Percentiles rank a stretch among this genome's conserved stretches.
Evolutionary conservation across 208 protist species (phyloP).

Genomic region (Trypanosoma congolense): DNA sequence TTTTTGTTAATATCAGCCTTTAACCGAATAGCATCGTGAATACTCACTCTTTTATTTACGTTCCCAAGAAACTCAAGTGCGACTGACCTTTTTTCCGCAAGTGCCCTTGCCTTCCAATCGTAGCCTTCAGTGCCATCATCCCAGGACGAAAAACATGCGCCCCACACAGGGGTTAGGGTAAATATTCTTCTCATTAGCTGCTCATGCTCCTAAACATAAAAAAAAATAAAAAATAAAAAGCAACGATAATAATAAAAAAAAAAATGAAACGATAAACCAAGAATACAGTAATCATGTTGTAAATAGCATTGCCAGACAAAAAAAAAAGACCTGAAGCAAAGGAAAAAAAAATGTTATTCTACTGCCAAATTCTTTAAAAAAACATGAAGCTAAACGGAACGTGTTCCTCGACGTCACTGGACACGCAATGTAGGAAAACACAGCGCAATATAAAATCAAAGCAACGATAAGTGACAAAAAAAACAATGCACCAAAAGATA

Average conservation of each 20-base stretch:
- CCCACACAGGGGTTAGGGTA: background rate
- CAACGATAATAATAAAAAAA: conserved; percentile 4
- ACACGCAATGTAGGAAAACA: too few species aligned
- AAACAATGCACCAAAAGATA: too few species aligned
- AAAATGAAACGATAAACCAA: too few species aligned
- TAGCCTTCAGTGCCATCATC: conserved; percentile 48
- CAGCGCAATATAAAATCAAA: too few species aligned
- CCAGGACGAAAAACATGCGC: conserved; percentile 20
- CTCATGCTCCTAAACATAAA: conserved; percentile 6
- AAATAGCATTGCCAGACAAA: background rate
- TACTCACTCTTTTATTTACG: conserved; percentile 66
- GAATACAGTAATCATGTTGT: too few species aligned
- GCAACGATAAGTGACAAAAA: too few species aligned
- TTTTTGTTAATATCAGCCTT: conserved; percentile 21
- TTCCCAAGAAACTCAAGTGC: conserved; percentile 65
- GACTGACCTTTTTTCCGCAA: conserved; percentile 53
- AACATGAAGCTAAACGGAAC: too few species aligned
- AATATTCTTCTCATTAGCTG: conserved; percentile 20
- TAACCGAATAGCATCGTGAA: conserved; percentile 59
- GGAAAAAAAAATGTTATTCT: too few species aligned
- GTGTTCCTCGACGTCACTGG: too few species aligned
- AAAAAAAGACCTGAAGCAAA: too few species aligned
- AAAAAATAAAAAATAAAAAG: conserved; percentile 12
- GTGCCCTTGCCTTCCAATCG: conserved; percentile 65
- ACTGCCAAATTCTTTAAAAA: too few species aligned